phyloP scores from a whole-genome alignment of 1,284 basidiomycete species.

The Apiotrichum sp. region DNA sequence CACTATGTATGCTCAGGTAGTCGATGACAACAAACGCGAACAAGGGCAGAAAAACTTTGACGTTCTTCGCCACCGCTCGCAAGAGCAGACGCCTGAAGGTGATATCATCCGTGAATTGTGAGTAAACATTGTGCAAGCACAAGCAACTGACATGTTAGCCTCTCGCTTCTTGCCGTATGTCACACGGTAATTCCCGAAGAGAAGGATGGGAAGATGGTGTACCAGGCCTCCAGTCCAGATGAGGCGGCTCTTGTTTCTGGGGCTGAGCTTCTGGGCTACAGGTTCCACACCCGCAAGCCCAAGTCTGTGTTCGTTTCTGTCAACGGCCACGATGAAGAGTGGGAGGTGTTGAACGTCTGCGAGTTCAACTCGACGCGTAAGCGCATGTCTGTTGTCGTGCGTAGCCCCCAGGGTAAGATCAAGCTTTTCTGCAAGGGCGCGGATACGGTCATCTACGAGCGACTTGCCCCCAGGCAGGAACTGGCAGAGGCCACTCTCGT shows the following conservation, averaged over 20 bases:
- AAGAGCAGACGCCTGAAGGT: slow-evolving; percentile 59
- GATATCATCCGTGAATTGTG: slow-evolving; percentile 72
- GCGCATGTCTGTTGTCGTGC: slow-evolving; percentile 92
- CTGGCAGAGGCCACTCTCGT: slow-evolving; percentile 79
- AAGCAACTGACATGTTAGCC: slow-evolving; percentile 20
- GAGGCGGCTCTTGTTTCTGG: slow-evolving; percentile 95
- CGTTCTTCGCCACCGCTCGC: slow-evolving; percentile 30
- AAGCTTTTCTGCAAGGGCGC: slow-evolving; percentile 97
- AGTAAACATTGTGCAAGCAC: slow-evolving; percentile 5
- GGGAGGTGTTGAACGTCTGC: slow-evolving; percentile 90
- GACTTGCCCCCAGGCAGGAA: slow-evolving; percentile 68
- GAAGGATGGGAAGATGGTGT: slow-evolving; percentile 72
- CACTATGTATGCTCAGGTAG: slow-evolving; percentile 77
- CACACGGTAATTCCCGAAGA: slow-evolving; percentile 98
- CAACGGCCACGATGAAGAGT: slow-evolving; percentile 67
- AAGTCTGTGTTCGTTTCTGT: slow-evolving; percentile 87
- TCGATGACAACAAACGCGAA: slow-evolving; percentile 72
- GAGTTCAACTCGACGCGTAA: slow-evolving; percentile 98
- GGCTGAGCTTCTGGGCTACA: slow-evolving; percentile 85
- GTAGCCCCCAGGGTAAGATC: slow-evolving; percentile 81
- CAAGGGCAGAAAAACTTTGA: slow-evolving; percentile 51
- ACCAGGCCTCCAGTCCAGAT: slow-evolving; percentile 96
- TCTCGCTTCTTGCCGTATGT: slow-evolving; percentile 87
- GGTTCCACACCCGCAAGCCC: slow-evolving; percentile 93
- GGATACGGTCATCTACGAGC: slow-evolving; percentile 92